A percentile compares a stretch with the other conserved stretches of the same genome.
Conservation (phyloP, 345 rosid genomes). For the Salix brachista region DNA sequence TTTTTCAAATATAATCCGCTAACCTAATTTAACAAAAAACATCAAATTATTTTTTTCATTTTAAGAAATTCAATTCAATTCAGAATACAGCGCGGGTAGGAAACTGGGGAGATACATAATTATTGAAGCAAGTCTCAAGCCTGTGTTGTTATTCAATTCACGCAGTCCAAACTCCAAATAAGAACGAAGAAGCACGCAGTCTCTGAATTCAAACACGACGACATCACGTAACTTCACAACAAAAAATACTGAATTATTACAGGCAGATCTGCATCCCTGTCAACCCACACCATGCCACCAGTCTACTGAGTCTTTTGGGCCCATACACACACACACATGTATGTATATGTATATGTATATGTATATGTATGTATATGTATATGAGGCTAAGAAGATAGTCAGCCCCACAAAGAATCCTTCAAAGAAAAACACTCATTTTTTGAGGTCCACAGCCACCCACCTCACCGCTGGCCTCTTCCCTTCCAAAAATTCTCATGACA, state of each 20-base stretch:
- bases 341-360: not conserved
- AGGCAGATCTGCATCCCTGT: constrained; percentile 21
- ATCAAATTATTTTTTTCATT: too few relatives aligned
- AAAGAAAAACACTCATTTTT: not conserved
- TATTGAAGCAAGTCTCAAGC: not conserved
- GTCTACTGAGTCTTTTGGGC: not conserved
- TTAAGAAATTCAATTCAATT: too few relatives aligned
- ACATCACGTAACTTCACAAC: constrained; percentile 25
- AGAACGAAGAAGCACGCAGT: not conserved
- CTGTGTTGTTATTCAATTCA: not conserved
- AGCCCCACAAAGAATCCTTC: constrained; percentile 23
- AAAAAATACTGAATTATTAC: constrained; percentile 11
- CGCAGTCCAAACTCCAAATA: too few relatives aligned
- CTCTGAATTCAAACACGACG: constrained; percentile 11
- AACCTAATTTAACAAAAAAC: too few relatives aligned
- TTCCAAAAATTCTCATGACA: not conserved
- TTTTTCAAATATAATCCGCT: too few relatives aligned
- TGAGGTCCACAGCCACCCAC: constrained; percentile 12
- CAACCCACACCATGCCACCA: not conserved
- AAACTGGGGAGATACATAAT: too few relatives aligned
- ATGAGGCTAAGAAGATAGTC: constrained; percentile 6
- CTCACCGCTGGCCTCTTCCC: not conserved
- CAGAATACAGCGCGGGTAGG: too few relatives aligned
- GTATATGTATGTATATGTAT: not conserved
- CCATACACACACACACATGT: not conserved